Evolutionary conservation across 306 rosid genomes (phyloP), one percentile per base, ranked within the genome.

Genomic region (Astragalus glycyphyllos): DNA sequence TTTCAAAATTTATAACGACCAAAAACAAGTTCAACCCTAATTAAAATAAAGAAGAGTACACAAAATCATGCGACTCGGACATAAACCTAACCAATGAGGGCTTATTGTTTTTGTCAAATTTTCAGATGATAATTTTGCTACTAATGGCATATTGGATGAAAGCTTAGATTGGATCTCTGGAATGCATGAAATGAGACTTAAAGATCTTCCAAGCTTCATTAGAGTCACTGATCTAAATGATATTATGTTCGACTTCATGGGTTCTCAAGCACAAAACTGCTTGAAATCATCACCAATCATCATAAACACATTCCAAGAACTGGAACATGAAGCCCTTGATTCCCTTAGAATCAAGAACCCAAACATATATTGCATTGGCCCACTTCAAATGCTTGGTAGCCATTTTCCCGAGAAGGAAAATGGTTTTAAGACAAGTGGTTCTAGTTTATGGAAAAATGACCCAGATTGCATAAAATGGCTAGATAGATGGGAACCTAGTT

Each of bases 371-470:
- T 16, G 11, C 9, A 37, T 68, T 68, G 61, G 73, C 16, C 50
- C 78, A 41, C 54, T 62, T 62, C 56, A 50, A 10, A 29, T 64
- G 29, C 72, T 64, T 42, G 64, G 58, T 4, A 74, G 31, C 4
- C 20, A 73, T 29, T 72, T 72, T 61, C 70, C 70, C 1, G 62
- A 72, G 1, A 61, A 48, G 13, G 70, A 61, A 3, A 6, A 35
- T 3, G 77, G 77, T 10, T 73, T 62, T 35, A 51, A 9, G n/a
- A n/a, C n/a, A 11, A 51, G 4, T 62, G 71, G 71, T 4, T 62
- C 78, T 10, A 73, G 78, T 51, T 50, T 73, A 0, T 73, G 78
- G 71, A 73, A 51, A 41, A 50, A 0, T 50, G 78, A 73, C 17
- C 3, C 54, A 14, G 7, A 73, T 29, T 62, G 78, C 46, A 8